phyloP scores from a whole-genome alignment of 2,329 filamentous ascomycete species.

The Aspergillus ochraceus region DNA sequence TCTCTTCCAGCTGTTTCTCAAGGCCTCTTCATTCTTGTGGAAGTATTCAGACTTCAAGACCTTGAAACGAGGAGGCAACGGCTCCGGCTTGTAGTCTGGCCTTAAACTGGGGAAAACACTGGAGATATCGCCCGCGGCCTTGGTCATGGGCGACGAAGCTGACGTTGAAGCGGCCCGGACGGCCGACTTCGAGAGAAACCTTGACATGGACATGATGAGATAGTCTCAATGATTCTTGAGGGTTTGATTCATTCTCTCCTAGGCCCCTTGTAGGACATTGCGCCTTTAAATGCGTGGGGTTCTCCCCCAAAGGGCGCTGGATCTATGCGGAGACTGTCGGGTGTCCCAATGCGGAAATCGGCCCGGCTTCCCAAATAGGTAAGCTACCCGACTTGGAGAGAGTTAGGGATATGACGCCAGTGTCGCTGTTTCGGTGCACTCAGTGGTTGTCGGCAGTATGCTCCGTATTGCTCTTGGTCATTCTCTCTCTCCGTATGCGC shows the following conservation, averaged over 20 bases:
- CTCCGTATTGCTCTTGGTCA: too few species aligned
- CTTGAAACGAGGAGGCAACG: slow-evolving; percentile 43
- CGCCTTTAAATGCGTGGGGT: slow-evolving; percentile 18
- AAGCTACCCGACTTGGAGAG: slow-evolving; percentile 7
- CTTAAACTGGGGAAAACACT: slow-evolving; percentile 49
- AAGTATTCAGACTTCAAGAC: slow-evolving; percentile 42
- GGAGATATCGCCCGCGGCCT: slow-evolving; percentile 49
- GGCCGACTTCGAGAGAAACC: slow-evolving; percentile 28
- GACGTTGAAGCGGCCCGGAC: slow-evolving; percentile 33
- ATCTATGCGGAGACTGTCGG: slow-evolving; percentile 15
- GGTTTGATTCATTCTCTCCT: background rate
- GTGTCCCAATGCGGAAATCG: slow-evolving; percentile 10
- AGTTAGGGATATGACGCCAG: background rate
- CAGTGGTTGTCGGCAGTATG: background rate
- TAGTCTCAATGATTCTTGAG: background rate
- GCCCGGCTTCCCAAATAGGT: slow-evolving; percentile 11
- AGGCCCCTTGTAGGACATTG: background rate
- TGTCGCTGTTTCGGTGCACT: background rate
- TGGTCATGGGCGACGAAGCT: slow-evolving; percentile 38
- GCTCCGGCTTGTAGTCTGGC: slow-evolving; percentile 43
- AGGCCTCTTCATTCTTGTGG: slow-evolving; percentile 38
- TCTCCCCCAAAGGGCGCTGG: background rate
- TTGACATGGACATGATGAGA: slow-evolving; percentile 30
- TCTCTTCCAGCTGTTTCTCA: slow-evolving; percentile 44
- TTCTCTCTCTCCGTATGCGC: too few species aligned